Evolutionary conservation across 2,329 filamentous ascomycete species (phyloP).

Genomic region (Talaromyces amestolkiae): DNA sequence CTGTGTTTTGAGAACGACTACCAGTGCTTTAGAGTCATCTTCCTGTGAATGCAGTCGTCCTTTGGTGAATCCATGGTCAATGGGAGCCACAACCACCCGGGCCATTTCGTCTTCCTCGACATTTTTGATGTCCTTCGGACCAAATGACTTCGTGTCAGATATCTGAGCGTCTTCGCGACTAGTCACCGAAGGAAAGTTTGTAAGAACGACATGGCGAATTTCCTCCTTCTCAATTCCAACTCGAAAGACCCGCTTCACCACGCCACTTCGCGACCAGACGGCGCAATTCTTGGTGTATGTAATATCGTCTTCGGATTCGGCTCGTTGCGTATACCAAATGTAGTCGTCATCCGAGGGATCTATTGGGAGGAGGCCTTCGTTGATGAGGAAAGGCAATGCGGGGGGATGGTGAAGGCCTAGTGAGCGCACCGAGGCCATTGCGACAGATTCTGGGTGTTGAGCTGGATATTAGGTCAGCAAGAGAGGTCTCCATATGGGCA

Average conservation of each 20-base stretch:
- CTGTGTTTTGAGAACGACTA: slow-evolving; percentile 88
- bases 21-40: slow-evolving; percentile 61
- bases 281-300: slow-evolving; percentile 72
- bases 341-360: slow-evolving; percentile 66
- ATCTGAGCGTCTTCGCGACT: slow-evolving; percentile 16
- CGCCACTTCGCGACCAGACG: slow-evolving; percentile 82
- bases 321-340: slow-evolving; percentile 64
- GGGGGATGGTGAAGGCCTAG: slow-evolving; percentile 87
- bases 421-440: slow-evolving; percentile 87
- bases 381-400: slow-evolving; percentile 76
- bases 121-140: neutral
- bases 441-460: slow-evolving; percentile 21
- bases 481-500: slow-evolving; percentile 8
- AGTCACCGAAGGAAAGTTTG: slow-evolving; percentile 66
- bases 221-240: slow-evolving; percentile 84
- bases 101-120: neutral
- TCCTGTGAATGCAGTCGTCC: slow-evolving; percentile 1
- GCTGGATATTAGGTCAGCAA: neutral
- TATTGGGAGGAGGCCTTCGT: slow-evolving; percentile 71
- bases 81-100: slow-evolving; percentile 22
- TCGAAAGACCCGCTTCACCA: slow-evolving; percentile 80
- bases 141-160: neutral
- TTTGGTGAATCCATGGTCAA: slow-evolving; percentile 20
- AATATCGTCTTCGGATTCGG: slow-evolving; percentile 66
- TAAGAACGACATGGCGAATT: slow-evolving; percentile 81